Percentiles rank a stretch among this genome's conserved stretches.
phyloP scores from a whole-genome alignment of 2,329 filamentous ascomycete genomes.

The Colletotrichum sp. region DNA sequence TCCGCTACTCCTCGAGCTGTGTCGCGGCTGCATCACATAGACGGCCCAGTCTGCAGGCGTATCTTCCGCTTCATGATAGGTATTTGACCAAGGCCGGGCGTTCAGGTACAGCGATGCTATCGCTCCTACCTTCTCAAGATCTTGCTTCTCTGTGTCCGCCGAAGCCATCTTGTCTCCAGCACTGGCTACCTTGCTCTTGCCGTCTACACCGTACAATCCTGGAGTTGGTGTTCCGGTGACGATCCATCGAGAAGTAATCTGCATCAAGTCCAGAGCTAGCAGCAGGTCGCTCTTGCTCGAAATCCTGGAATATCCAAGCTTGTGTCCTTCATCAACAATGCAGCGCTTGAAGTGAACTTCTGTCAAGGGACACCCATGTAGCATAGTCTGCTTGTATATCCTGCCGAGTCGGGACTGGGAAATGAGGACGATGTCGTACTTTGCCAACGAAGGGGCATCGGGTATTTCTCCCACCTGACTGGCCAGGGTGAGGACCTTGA shows the following conservation, averaged over 20 bases:
- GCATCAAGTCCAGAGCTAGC: constrained; percentile 55
- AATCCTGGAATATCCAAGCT: constrained; percentile 69
- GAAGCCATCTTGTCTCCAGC: background rate
- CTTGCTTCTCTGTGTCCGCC: constrained; percentile 53
- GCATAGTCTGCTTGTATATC: constrained; percentile 43
- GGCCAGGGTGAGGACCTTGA: constrained; percentile 70
- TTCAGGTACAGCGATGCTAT: constrained; percentile 75
- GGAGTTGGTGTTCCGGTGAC: constrained; percentile 90
- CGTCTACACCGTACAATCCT: constrained; percentile 74
- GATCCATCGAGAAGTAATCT: constrained; percentile 80
- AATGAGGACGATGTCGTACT: constrained; percentile 80
- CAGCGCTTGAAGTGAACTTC: constrained; percentile 84
- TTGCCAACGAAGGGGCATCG: constrained; percentile 58
- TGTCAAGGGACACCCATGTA: constrained; percentile 64
- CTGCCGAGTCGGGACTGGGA: constrained; percentile 75
- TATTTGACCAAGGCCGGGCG: constrained; percentile 79
- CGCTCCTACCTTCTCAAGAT: constrained; percentile 69
- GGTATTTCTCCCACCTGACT: constrained; percentile 59
- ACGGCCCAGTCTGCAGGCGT: constrained; percentile 71
- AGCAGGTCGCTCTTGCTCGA: constrained; percentile 62
- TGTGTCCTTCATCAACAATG: constrained; percentile 92
- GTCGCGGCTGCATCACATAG: constrained; percentile 69
- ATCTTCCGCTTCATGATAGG: constrained; percentile 55
- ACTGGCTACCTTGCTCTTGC: background rate
- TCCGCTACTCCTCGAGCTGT: constrained; percentile 56